phyloP scores from a whole-genome alignment of 2,329 filamentous ascomycete species.

The Cladosporium sp. region DNA sequence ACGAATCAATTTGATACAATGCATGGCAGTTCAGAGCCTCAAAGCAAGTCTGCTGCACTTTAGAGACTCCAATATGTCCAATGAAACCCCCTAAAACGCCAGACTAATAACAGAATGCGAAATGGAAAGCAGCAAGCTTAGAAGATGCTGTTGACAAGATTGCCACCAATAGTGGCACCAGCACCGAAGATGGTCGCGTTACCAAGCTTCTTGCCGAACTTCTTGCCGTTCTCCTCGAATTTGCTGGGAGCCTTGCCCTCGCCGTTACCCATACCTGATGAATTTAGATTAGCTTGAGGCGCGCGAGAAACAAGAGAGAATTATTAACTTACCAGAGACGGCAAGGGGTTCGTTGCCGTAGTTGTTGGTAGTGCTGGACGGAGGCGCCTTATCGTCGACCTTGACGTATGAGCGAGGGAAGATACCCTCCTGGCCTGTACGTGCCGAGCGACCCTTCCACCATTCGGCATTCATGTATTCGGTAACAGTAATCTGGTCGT shows the following conservation, averaged over 20 bases:
- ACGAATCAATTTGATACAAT: no score
- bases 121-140: conserved; percentile 38
- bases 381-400: conserved; percentile 58
- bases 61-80: not conserved
- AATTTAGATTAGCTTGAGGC: not conserved
- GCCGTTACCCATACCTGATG: conserved; percentile 34
- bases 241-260: conserved; percentile 55
- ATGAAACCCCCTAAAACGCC: not conserved
- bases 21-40: no score
- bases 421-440: conserved; percentile 82
- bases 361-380: conserved; percentile 44
- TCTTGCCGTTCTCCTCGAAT: conserved; percentile 73
- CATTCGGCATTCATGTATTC: conserved; percentile 97
- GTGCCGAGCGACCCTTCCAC: conserved; percentile 86
- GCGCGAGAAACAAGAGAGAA: not conserved
- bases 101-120: not conserved
- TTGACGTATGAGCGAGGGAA: conserved; percentile 89
- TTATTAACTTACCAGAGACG: conserved; percentile 47
- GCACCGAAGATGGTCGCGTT: conserved; percentile 86
- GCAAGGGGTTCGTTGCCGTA: conserved; percentile 61
- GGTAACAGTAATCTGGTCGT: conserved; percentile 74
- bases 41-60: not conserved
- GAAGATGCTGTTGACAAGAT: conserved; percentile 88
- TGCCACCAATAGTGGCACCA: conserved; percentile 83
- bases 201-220: conserved; percentile 92